These are phyloP conservation scores for Guyanaporus albipodus DNA, from an alignment of 768 basidiomycete genomes.

Conservation along the genomic window DNA sequence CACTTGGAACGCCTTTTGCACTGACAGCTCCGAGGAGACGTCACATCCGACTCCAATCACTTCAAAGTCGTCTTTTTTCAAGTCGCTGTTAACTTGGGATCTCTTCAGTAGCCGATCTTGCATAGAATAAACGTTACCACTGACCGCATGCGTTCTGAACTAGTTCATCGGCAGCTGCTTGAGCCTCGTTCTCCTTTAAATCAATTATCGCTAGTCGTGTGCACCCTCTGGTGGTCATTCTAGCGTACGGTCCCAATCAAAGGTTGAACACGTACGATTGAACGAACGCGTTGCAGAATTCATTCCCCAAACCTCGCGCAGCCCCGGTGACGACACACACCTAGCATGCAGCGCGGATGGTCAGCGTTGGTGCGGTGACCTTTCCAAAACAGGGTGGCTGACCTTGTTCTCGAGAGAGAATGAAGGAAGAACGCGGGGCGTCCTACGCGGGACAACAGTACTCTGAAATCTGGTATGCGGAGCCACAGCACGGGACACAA, in stretches of 20 bases:
- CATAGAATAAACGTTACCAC: conserved; percentile 25
- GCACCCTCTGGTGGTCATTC: conserved; percentile 57
- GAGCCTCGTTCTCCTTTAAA: conserved; percentile 65
- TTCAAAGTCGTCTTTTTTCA: conserved; percentile 52
- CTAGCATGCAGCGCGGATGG: conserved; percentile 33
- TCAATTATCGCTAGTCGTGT: conserved; percentile 78
- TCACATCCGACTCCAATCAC: conserved; percentile 82
- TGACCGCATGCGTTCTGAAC: conserved; percentile 47
- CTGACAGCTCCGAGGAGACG: conserved; percentile 77
- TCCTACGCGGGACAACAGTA: conserved; percentile 19
- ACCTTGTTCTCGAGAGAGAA: conserved; percentile 83
- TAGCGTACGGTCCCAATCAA: neutral
- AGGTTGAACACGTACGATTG: conserved; percentile 51
- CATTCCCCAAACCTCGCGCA: conserved; percentile 84
- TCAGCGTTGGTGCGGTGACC: neutral
- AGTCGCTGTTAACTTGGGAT: conserved; percentile 50
- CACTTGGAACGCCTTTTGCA: conserved; percentile 65
- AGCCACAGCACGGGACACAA: conserved; percentile 9
- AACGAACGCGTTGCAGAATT: conserved; percentile 88
- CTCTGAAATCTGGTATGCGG: conserved; percentile 24
- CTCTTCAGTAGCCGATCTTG: conserved; percentile 28
- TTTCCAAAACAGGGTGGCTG: conserved; percentile 1
- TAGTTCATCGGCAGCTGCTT: conserved; percentile 67
- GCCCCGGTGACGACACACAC: conserved; percentile 93
- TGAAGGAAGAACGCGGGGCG: conserved; percentile 56